phyloP scores from a whole-genome alignment of 2,329 filamentous ascomycete species.

The Verticillium alfalfae region DNA sequence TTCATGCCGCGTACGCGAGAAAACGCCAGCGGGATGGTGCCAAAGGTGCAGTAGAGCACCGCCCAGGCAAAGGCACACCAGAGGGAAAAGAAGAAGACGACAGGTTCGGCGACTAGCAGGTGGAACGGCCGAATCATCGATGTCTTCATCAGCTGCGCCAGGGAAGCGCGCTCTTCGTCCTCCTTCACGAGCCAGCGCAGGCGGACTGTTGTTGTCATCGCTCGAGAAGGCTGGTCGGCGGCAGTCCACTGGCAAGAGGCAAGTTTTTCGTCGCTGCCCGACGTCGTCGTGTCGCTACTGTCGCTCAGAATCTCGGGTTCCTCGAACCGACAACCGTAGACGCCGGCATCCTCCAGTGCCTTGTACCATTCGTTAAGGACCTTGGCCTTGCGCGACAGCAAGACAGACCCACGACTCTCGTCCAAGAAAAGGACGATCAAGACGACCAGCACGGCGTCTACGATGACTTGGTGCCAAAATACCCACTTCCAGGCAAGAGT shows the following conservation, averaged over 20 bases:
- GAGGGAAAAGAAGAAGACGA: constrained; percentile 80
- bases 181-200: constrained; percentile 76
- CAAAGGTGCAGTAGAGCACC: constrained; percentile 79
- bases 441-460: constrained; percentile 56
- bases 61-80: constrained; percentile 92
- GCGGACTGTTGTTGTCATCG: constrained; percentile 35
- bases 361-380: constrained; percentile 76
- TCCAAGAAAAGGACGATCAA: constrained; percentile 66
- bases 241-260: neutral
- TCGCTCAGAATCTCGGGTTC: constrained; percentile 7
- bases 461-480: constrained; percentile 79
- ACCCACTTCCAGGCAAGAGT: constrained; percentile 72
- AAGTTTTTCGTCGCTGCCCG: constrained; percentile 4
- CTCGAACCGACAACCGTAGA: constrained; percentile 39
- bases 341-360: constrained; percentile 59
- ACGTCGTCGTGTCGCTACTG: neutral
- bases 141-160: constrained; percentile 64
- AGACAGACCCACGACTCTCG: constrained; percentile 76
- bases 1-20: constrained; percentile 61
- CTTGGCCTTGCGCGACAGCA: constrained; percentile 70
- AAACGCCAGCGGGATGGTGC: constrained; percentile 76
- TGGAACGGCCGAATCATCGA: constrained; percentile 76
- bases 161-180: constrained; percentile 68
- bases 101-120: constrained; percentile 68
- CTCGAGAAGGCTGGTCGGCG: neutral